Percentiles rank a stretch among this genome's conserved stretches.
phyloP scores from a whole-genome alignment of 108 stramenopile genomes.

The Aurantiochytrium sp. region DNA sequence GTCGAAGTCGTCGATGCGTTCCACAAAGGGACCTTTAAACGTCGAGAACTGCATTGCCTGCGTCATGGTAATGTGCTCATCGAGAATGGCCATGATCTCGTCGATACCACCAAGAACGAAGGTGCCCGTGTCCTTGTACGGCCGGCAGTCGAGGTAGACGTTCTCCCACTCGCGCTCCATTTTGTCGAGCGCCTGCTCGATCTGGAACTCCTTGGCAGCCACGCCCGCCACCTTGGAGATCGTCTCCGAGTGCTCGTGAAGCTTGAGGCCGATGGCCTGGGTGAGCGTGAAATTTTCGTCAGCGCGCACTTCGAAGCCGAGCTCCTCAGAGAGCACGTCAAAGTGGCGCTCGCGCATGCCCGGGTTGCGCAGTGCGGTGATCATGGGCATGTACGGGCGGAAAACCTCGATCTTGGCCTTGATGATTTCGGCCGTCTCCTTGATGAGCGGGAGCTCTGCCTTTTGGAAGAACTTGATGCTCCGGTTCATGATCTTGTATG shows the following conservation, averaged over 20 bases:
- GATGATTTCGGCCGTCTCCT: conserved; percentile 52
- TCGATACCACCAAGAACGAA: conserved; percentile 55
- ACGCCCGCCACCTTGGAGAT: conserved; percentile 57
- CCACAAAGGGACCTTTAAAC: conserved; percentile 65
- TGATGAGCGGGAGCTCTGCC: conserved; percentile 42
- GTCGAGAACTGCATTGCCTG: conserved; percentile 64
- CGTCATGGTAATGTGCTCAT: conserved; percentile 63
- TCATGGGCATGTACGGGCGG: conserved; percentile 48
- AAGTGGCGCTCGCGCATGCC: conserved; percentile 54
- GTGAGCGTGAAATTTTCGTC: conserved; percentile 49
- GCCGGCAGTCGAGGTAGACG: conserved; percentile 50
- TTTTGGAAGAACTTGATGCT: conserved; percentile 54
- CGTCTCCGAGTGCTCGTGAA: conserved; percentile 46
- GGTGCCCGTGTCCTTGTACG: conserved; percentile 63
- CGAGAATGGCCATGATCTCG: conserved; percentile 58
- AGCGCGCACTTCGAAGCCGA: conserved; percentile 36
- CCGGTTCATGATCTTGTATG: conserved; percentile 53
- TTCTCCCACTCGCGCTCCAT: conserved; percentile 59
- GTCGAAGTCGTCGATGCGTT: conserved; percentile 51
- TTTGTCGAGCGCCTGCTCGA: conserved; percentile 57
- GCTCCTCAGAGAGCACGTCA: conserved; percentile 38
- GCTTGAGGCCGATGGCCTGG: conserved; percentile 47
- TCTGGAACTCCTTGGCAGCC: conserved; percentile 67
- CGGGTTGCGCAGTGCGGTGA: conserved; percentile 51
- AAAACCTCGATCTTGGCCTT: conserved; percentile 46